Base-by-base conservation (phyloP, 495 filamentous ascomycete species). In the Trichoderma gamsii region DNA sequence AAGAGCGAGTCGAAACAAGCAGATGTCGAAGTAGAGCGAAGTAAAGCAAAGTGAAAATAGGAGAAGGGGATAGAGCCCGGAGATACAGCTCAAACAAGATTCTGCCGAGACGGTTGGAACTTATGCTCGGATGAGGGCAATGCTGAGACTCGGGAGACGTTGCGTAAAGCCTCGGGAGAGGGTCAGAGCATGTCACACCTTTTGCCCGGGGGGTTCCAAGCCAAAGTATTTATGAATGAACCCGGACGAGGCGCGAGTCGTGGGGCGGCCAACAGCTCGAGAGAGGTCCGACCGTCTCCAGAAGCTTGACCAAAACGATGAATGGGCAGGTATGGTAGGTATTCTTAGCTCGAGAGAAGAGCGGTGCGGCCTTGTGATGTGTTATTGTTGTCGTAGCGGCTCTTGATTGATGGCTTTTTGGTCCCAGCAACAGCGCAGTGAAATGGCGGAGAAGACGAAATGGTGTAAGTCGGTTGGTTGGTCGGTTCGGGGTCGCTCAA, bases 381-480 rank as follows among this genome's bases (percentile, higher is more conserved):
- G 56, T 61, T 61, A 61, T 61, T 61, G 56, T 61, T 61, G 27
- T 61, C 56, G 27, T 16, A 25, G 56, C 56, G 56, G 25, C 56
- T 9, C 13, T 61, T 61, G 56, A 61, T 61, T 61, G 56, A 61
- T 23, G 23, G 56, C 49, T 52, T 52, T 23, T 52, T 18, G 49
- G 16, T 7, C 21, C 8, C 44, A 49, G 44, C 49, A 52, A 52
- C 35, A 38, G 21, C 49, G 49, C 49, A 23, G 49, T n/a, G 49
- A 52, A 38, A 52, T 52, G 49, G 21, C 49, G 49, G 49, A 59
- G 56, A 61, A 18, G 29, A 3, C 27, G 16, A 21, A 61, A 61
- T 13, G 56, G 56, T 61, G 27, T 61, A 61, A 61, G 56, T 61
- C 56, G 56, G 56, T 61, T 61, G 56, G 56, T 61, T 61, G 56